A percentile compares a stretch with the other conserved stretches of the same genome.
Conservation (phyloP, 192 early-diverging fungal genomes). For the Backusella luteola region DNA sequence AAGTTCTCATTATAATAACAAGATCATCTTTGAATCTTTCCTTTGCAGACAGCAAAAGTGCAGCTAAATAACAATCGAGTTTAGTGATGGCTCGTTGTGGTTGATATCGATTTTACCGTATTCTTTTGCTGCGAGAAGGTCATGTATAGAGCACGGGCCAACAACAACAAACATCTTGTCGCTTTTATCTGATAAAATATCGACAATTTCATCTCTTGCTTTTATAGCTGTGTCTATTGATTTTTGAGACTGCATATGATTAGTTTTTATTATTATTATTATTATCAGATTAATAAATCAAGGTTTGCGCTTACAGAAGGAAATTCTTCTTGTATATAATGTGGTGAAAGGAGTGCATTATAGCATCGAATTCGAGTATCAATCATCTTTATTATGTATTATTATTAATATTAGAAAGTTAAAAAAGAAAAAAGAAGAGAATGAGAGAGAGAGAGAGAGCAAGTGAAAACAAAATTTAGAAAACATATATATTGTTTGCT, state of each 20-base stretch:
- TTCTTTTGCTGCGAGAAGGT: constrained; percentile 77
- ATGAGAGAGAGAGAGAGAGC: not conserved
- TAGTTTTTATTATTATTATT: not conserved
- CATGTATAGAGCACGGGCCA: constrained; percentile 96
- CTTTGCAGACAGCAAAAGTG: constrained; percentile 12
- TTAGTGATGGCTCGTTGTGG: not conserved
- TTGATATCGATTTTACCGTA: constrained; percentile 52
- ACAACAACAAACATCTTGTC: constrained; percentile 87
- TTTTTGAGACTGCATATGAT: constrained; percentile 16
- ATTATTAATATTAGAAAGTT: no score
- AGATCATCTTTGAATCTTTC: constrained; percentile 72
- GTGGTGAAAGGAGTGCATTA: constrained; percentile 86
- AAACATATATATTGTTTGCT: not conserved
- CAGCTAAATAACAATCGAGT: constrained; percentile 11
- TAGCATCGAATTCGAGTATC: constrained; percentile 84
- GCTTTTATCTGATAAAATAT: constrained; percentile 73
- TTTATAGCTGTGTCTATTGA: constrained; percentile 37
- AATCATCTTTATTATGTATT: constrained; percentile 45
- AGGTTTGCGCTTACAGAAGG: constrained; percentile 55
- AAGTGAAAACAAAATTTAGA: not conserved
- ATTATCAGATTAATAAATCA: not conserved
- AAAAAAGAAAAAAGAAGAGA: not conserved
- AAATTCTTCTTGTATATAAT: constrained; percentile 81
- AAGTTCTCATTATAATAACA: constrained; percentile 92
- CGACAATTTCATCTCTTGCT: constrained; percentile 60